Conservation (phyloP, 176 grass and related monocot species). For the Cenchrus americanus region DNA sequence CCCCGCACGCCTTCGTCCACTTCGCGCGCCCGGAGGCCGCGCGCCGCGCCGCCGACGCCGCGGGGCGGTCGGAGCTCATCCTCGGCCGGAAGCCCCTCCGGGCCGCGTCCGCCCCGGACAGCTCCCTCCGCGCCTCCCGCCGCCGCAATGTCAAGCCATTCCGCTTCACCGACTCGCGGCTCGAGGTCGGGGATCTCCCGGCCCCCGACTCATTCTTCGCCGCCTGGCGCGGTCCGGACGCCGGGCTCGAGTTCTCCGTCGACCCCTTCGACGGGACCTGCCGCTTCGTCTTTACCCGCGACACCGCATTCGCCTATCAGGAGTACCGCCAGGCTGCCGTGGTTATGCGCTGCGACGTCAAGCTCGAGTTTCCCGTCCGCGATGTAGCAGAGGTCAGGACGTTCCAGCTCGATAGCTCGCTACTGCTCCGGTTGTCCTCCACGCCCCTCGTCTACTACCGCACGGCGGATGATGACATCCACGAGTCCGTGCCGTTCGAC, state of each 20-base stretch:
- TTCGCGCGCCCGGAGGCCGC: constrained; percentile 63
- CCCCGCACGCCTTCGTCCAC: constrained; percentile 88
- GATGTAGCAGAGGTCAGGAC: constrained; percentile 59
- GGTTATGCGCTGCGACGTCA: constrained; percentile 68
- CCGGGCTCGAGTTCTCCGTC: constrained; percentile 61
- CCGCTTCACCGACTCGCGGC: constrained; percentile 60
- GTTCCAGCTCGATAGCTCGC: constrained; percentile 40
- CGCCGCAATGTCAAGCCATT: constrained; percentile 53
- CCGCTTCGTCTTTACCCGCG: constrained; percentile 61
- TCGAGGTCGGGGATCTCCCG: constrained; percentile 65
- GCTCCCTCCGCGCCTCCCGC: constrained; percentile 54
- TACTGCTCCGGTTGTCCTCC: constrained; percentile 55
- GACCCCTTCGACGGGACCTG: constrained; percentile 78
- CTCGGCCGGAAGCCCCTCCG: constrained; percentile 45
- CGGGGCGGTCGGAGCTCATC: constrained; percentile 59
- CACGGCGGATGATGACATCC: constrained; percentile 85
- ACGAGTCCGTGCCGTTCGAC: constrained; percentile 59
- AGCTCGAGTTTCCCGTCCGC: constrained; percentile 66
- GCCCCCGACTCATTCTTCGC: constrained; percentile 50
- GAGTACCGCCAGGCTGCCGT: constrained; percentile 36
- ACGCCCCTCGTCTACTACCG: constrained; percentile 59
- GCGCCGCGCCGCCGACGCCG: constrained; percentile 55
- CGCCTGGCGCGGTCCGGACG: constrained; percentile 57
- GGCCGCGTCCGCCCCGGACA: constrained; percentile 47
- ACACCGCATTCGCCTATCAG: constrained; percentile 62